Evolutionary conservation across 495 filamentous ascomycete species (phyloP).

Genomic region (Mycothermus thermophilus): DNA sequence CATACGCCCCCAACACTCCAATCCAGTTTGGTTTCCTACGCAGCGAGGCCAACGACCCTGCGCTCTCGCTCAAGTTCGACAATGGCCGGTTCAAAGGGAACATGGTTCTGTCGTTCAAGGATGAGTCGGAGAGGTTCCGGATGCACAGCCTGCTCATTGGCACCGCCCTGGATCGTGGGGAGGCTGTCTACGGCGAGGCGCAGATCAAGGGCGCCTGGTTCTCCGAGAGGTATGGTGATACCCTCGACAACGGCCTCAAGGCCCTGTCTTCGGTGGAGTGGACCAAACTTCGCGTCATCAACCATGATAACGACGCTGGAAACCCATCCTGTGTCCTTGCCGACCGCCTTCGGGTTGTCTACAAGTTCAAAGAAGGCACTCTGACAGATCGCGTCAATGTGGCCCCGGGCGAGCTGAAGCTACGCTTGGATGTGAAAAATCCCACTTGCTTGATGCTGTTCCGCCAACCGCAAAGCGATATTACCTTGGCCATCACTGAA

Average conservation of each 20-base stretch:
- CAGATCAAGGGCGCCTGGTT: conserved; percentile 48
- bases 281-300: conserved; percentile 40
- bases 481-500: conserved; percentile 55
- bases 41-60: conserved; percentile 50
- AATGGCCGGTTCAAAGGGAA: conserved; percentile 49
- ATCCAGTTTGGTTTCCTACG: conserved; percentile 60
- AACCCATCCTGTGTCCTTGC: conserved; percentile 49
- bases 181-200: conserved; percentile 48
- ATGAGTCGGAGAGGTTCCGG: conserved; percentile 47
- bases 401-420: conserved; percentile 58
- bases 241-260: conserved; percentile 25
- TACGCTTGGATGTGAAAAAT: conserved; percentile 45
- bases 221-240: conserved; percentile 38
- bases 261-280: conserved; percentile 33
- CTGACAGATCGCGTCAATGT: conserved; percentile 63
- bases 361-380: conserved; percentile 52
- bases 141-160: conserved; percentile 58
- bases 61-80: conserved; percentile 54
- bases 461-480: conserved; percentile 50
- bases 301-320: conserved; percentile 34
- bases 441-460: conserved; percentile 48
- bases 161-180: conserved; percentile 43
- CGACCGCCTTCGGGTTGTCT: conserved; percentile 52
- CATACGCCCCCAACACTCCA: conserved; percentile 43
- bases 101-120: conserved; percentile 61